A percentile compares a stretch with the other conserved stretches of the same genome.
Evolutionary conservation across 192 early-diverging fungal genomes (phyloP).

Genomic region (Chytriomyces confervae): DNA sequence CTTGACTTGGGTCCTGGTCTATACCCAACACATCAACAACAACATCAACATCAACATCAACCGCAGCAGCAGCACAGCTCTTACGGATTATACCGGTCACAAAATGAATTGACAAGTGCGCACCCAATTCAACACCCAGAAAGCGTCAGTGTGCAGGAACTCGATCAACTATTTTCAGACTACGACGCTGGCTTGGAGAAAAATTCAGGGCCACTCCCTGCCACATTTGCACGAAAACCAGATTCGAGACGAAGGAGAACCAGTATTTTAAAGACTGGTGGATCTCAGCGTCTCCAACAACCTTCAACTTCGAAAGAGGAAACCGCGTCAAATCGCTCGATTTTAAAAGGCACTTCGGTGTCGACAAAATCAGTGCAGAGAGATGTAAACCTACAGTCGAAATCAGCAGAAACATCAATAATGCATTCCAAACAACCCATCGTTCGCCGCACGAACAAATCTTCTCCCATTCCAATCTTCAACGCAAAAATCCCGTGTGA

Average conservation of each 20-base stretch:
- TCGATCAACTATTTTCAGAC: slow-evolving; percentile 30
- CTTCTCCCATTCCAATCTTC: background rate
- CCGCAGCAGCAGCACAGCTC: background rate
- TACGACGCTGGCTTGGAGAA: slow-evolving; percentile 1
- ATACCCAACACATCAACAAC: slow-evolving; percentile 12
- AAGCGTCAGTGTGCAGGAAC: slow-evolving; percentile 28
- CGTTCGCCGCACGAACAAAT: background rate
- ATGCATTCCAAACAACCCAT: background rate
- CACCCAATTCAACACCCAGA: slow-evolving; percentile 26
- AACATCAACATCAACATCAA: background rate
- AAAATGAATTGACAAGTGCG: background rate
- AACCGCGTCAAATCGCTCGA: background rate
- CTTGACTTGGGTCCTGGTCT: slow-evolving; percentile 28
- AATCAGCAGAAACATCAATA: background rate
- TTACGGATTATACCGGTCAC: background rate
- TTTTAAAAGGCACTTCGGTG: too few relatives aligned
- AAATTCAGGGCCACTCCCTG: background rate
- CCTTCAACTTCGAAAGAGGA: background rate
- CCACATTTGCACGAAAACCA: too few relatives aligned
- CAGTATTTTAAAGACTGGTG: background rate
- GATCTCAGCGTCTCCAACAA: background rate
- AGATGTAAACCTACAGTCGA: background rate
- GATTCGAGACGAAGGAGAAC: background rate
- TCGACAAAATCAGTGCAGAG: too few relatives aligned
- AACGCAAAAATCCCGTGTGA: background rate